phyloP scores from a whole-genome alignment of 345 rosid species.

The Gossypium arboreum region DNA sequence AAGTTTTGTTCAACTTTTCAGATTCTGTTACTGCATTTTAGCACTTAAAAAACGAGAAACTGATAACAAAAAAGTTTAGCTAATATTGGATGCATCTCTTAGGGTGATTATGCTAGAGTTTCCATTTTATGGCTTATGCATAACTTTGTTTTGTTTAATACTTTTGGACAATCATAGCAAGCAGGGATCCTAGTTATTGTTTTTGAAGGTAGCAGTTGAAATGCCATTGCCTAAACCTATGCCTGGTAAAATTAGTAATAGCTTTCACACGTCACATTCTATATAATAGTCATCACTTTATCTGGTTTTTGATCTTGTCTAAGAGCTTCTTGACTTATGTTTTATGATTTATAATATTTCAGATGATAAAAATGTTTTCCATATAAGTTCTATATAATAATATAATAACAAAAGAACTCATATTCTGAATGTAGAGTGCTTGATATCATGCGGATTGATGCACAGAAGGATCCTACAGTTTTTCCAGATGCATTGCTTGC shows the following conservation, averaged over 20 bases:
- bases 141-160: background rate
- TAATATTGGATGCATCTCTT: background rate
- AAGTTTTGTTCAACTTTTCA: background rate
- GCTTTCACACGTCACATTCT: background rate
- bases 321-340: background rate
- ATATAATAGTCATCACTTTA: background rate
- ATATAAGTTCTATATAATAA: constrained; percentile 1
- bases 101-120: constrained; percentile 6
- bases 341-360: constrained; percentile 4
- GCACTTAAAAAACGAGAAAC: background rate
- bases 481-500: constrained; percentile 74
- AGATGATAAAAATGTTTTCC: constrained; percentile 4
- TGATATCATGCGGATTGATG: constrained; percentile 72
- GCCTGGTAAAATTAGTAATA: background rate
- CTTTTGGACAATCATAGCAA: constrained; percentile 7
- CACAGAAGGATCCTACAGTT: constrained; percentile 63
- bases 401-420: constrained; percentile 2
- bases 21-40: background rate
- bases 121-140: background rate
- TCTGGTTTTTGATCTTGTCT: background rate
- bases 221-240: background rate
- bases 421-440: constrained; percentile 61
- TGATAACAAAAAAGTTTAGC: background rate
- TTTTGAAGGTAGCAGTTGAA: background rate
- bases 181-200: constrained; percentile 7